Base-by-base conservation (phyloP, 768 basidiomycete species). In the Pleurotus djamor region DNA sequence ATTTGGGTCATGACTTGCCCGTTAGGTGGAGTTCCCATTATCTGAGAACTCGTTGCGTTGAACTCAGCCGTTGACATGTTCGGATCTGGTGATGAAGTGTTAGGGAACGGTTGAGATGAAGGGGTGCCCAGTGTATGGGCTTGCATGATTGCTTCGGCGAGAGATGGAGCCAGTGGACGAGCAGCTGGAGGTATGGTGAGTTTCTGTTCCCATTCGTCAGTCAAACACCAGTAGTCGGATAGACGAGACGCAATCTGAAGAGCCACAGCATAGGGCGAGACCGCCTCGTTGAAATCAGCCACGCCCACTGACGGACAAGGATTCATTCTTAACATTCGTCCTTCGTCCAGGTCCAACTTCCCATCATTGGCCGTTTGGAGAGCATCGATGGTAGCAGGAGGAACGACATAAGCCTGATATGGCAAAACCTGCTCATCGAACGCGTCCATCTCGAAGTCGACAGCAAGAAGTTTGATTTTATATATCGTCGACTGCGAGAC, bases 171-270 rank as follows among this genome's bases (percentile, higher is more conserved):
- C 44, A 63, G 59, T 41, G 66, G 55, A 2, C 64, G 55, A 14
- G 66, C 55, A 17, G 65, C 36, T n/a, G 57, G 32, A 0, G 79
- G 76, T 47, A 83, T 61, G 6, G 74, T 68, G 63, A 83, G 82
- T 59, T 79, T 81, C 62, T 83, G 84, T 32, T 85, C 82, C 82
- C 84, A 91, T 54, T 89, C 85, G 59, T 92, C 91, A 4, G 88
- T 88, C 1, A 89, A 79, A 37, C 82, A 79, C 88, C 91, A 94
- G 63, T 74, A 88, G 4, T 75, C 75, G 41, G 86, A 83, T 4
- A 93, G 64, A 41, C 78, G 77, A 0, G 86, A 79, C 0, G 85
- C 88, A 34, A 89, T 87, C 66, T 94, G 87, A 9, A 92, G 72
- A 4, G 90, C 91, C 13, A 89, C 71, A 1, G 86, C 86, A 65